Base-by-base conservation (phyloP, 805 yeast genomes). In the Blastobotrys parvus region DNA sequence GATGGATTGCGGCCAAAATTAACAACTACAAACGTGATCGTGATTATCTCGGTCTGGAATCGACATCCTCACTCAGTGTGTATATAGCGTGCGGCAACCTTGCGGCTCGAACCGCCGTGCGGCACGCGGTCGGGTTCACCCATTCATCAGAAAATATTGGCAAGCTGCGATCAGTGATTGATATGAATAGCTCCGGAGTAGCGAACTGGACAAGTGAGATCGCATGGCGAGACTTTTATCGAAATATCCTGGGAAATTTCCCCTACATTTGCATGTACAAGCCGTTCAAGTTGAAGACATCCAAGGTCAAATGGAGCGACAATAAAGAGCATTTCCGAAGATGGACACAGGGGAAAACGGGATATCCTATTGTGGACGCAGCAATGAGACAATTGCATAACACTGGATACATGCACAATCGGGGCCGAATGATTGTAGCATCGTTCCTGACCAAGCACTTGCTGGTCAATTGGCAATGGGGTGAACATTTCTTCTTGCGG, bases 171-270 rank as follows among this genome's bases (percentile, higher is more conserved):
- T 11, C 19, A 13, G 7, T 7, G 18, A n/a, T 23, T 15, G 30
- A 53, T 32, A 65, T 64, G 17, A 62, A 64, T 35, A 48, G 22
- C 3, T 11, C 53, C 4, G 69, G 74, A 3, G 51, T 62, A 15
- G 62, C 65, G 18, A 68, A 68, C 35, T 76, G 72, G 61, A 62
- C 74, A 22, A 65, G 78, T 30, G 79, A 77, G 52, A 62, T 77
- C 7, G 75, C 80, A 1, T 77, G 78, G 75, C 65, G 80, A 51
- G 81, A 76, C 51, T 75, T 74, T 45, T 75, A 75, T 53, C 64
- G 69, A 38, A 77, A 75, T 48, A 64, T 72, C 5, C 47, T 73
- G 40, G 61, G 65, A 42, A 62, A 65, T 44, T 69, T 75, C 72
- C 82, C 82, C 2, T 70, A 65, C 46, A 54, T 71, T 4, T 66